Conservation (phyloP, 2,329 filamentous ascomycete species). For the Cytospora piceicola region DNA sequence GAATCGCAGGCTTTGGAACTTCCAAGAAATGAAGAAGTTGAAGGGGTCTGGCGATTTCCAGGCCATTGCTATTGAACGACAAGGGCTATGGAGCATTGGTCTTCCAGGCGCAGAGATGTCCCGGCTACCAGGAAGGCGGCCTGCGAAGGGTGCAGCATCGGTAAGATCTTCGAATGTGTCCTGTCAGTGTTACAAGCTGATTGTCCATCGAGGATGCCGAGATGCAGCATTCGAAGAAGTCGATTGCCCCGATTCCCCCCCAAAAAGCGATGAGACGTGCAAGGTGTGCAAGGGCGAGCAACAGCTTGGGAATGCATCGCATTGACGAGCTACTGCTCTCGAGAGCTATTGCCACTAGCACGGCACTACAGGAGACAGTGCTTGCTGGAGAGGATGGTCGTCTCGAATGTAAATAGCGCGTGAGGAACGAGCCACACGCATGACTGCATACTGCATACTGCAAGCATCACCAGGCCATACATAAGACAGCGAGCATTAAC, state of each 20-base stretch:
- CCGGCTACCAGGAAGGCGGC: neutral
- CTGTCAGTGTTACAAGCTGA: neutral
- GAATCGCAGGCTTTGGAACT: constrained; percentile 65
- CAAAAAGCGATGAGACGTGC: neutral
- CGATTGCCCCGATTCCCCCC: neutral
- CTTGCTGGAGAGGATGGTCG: neutral
- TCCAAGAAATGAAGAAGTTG: constrained; percentile 52
- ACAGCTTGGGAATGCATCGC: neutral
- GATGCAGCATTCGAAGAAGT: neutral
- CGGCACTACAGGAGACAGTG: neutral
- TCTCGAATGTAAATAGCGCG: neutral
- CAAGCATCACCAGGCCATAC: neutral
- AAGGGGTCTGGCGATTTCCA: neutral
- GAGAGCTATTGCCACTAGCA: neutral
- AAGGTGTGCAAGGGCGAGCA: too few relatives aligned
- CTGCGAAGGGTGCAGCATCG: neutral
- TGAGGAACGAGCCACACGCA: neutral
- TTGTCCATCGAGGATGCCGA: neutral
- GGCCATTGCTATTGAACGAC: neutral
- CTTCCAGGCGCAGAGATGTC: neutral
- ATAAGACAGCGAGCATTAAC: neutral
- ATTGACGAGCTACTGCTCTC: neutral
- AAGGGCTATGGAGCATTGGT: neutral
- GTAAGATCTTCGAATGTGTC: neutral
- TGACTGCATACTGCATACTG: neutral